Percentiles rank a stretch among this genome's conserved stretches.
Evolutionary conservation across 441 rosid genomes (phyloP).

Genomic region (Syzygium syzygioides): DNA sequence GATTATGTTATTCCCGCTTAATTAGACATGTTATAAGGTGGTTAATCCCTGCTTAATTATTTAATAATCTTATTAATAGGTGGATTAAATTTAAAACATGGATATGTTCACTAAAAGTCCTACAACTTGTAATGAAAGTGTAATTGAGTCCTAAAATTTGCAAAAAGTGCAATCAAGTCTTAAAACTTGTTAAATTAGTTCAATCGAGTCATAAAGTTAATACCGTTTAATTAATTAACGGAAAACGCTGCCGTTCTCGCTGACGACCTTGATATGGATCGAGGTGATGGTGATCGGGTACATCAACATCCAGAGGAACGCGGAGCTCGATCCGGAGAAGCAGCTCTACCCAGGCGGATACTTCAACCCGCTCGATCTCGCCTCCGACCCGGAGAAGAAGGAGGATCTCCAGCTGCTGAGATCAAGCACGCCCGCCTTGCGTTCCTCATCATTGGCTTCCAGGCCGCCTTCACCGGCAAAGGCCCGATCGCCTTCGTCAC

Average conservation of each 20-base stretch:
- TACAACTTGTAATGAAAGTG: too few species aligned
- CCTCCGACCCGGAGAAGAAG: constrained; percentile 55
- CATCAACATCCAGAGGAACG: constrained; percentile 78
- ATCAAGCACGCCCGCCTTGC: constrained; percentile 74
- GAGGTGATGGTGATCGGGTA: constrained; percentile 69
- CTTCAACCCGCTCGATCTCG: constrained; percentile 73
- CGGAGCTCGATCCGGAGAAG: constrained; percentile 69
- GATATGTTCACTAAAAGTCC: too few species aligned
- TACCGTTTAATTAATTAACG: too few species aligned
- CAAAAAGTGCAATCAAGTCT: too few species aligned
- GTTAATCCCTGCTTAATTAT: neutral
- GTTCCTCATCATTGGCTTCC: constrained; percentile 66
- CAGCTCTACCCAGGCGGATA: constrained; percentile 85
- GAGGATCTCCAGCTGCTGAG: constrained; percentile 60
- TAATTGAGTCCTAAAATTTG: too few species aligned
- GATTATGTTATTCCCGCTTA: neutral
- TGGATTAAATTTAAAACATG: neutral
- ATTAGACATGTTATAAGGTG: neutral
- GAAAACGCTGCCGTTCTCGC: constrained; percentile 50
- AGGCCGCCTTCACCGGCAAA: constrained; percentile 71
- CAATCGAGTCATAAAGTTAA: too few species aligned
- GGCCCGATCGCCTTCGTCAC: constrained; percentile 75
- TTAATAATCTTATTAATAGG: neutral
- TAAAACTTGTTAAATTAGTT: too few species aligned
- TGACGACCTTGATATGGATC: constrained; percentile 73